Conservation (phyloP, 768 basidiomycete genomes). For the Asterophora lycoperdoides region DNA sequence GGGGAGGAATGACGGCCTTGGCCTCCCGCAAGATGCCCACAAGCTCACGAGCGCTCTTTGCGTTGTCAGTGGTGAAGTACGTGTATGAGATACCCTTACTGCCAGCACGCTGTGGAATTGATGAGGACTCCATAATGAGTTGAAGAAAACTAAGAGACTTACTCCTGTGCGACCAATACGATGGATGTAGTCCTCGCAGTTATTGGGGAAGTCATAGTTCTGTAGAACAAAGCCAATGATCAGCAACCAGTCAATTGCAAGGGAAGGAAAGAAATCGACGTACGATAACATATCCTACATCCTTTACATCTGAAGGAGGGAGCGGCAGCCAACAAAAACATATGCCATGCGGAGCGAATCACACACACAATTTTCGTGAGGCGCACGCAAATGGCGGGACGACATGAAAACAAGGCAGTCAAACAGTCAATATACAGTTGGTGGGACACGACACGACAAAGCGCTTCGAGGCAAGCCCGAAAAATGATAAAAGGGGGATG, state of each 20-base stretch:
- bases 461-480: slow-evolving; percentile 38
- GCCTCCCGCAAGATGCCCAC: slow-evolving; percentile 83
- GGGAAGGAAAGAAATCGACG: slow-evolving; percentile 29
- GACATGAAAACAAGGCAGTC: slow-evolving; percentile 31
- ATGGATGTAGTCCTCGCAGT: slow-evolving; percentile 98
- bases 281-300: slow-evolving; percentile 96
- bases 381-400: slow-evolving; percentile 18
- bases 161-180: slow-evolving; percentile 98
- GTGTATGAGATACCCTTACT: slow-evolving; percentile 91
- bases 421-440: slow-evolving; percentile 44
- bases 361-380: slow-evolving; percentile 27
- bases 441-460: slow-evolving; percentile 28
- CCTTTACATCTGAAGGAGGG: slow-evolving; percentile 85
- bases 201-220: slow-evolving; percentile 98
- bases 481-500: slow-evolving; percentile 19
- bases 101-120: slow-evolving; percentile 67
- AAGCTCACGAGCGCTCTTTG: slow-evolving; percentile 91
- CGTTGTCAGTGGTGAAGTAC: slow-evolving; percentile 95
- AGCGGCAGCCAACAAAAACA: slow-evolving; percentile 27
- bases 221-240: slow-evolving; percentile 26
- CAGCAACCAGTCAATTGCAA: slow-evolving; percentile 5
- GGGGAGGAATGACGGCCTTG: slow-evolving; percentile 79
- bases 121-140: not conserved
- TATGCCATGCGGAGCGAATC: slow-evolving; percentile 33
- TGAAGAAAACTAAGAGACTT: slow-evolving; percentile 18